Evolutionary conservation across 2,329 filamentous ascomycete genomes (phyloP), one percentile per base, ranked within the genome.

Genomic region (Waltergamsia citrina): DNA sequence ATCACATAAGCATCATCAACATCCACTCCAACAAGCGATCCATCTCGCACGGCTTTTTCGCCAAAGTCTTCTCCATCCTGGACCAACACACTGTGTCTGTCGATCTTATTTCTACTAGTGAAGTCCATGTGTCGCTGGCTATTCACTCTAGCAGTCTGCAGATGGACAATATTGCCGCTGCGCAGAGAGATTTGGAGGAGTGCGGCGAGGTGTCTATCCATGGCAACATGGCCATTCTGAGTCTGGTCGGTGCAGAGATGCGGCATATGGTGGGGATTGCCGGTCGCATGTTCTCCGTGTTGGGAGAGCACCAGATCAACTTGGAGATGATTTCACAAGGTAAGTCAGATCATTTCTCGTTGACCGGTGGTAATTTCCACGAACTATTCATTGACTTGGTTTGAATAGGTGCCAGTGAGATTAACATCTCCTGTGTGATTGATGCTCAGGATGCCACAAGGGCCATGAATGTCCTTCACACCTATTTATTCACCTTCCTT

Each of bases 261-360:
- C 94, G 94, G 67, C 92, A 94, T 59, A 95, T 96, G 87, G 70
- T 85, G 37, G 92, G 92, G 41, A 86, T 98, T 42, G 85, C 85
- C 7, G 92, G 92, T 19, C 79, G 75, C 47, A 96, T 98, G 84
- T 96, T 98, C 59, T 85, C 83, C 31, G 93, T 88, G 2, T 67
- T 98, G 14, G 92, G 92, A 28, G 85, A 95, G 53, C 83, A 94
- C 55, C 84, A 85, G 48, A 80, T 98, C 52, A 98, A 98, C 56
- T 86, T 98, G 47, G 92, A 98, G 63, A 98, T 98, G 92, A 98
- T 98, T 46, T 94, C 86, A 17, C 92, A 98, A 65, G 92, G 92
- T 90, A 69, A 50, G 68, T 38, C 5, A 7, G 31, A 18, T 26
- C 12, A 16, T 11, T 40, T 14, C 32, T 35, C 23, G 22, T n/a